Conservation (phyloP, 2,329 filamentous ascomycete species). For the Aspergillus alliaceus region DNA sequence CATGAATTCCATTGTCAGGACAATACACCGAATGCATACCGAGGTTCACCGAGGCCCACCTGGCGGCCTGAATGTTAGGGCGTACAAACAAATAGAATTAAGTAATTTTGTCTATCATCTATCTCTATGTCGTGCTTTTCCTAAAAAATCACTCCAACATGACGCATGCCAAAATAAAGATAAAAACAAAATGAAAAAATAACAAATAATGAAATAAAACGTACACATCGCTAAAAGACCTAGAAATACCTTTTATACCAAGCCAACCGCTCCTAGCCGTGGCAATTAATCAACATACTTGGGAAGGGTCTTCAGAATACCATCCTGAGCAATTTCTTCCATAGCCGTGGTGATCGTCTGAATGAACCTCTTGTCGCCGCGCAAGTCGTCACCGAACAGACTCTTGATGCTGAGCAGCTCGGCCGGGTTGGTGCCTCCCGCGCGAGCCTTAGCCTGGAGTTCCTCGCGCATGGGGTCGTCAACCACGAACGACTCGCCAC, state of each 20-base stretch:
- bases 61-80: background rate
- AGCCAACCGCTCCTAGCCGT: conserved; percentile 1
- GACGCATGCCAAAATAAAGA: too few species aligned
- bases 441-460: conserved; percentile 48
- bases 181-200: too few species aligned
- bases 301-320: conserved; percentile 51
- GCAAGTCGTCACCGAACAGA: conserved; percentile 55
- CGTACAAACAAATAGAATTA: background rate
- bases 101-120: conserved; percentile 14
- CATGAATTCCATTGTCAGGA: background rate
- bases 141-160: conserved; percentile 5
- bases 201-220: too few species aligned
- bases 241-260: conserved; percentile 5
- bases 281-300: conserved; percentile 47
- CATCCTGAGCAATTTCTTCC: conserved; percentile 49
- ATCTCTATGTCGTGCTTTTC: conserved; percentile 14
- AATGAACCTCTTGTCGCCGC: conserved; percentile 50
- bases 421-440: conserved; percentile 44
- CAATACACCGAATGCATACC: too few species aligned
- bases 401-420: conserved; percentile 48
- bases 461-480: conserved; percentile 53
- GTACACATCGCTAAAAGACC: conserved; percentile 17
- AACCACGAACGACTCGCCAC: conserved; percentile 40
- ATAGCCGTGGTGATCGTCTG: conserved; percentile 49
- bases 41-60: too few species aligned